Conservation (phyloP, 2,329 filamentous ascomycete species). For the Fusarium mangiferae region DNA sequence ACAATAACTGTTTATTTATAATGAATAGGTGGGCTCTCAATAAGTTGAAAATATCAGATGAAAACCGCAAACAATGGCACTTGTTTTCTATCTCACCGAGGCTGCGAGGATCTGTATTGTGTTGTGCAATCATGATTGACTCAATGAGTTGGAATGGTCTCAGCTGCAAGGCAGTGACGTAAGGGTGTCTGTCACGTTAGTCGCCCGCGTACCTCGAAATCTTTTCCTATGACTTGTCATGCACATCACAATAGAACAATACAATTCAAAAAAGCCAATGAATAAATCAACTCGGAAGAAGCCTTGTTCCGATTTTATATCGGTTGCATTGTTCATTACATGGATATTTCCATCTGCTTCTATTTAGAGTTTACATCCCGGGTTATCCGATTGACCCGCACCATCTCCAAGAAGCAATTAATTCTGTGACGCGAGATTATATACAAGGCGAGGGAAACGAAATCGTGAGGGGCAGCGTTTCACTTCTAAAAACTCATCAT, state of each 20-base stretch:
- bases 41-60: background rate
- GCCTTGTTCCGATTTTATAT: background rate
- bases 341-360: background rate
- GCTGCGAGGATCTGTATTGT: too few relatives aligned
- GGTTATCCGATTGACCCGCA: constrained; percentile 16
- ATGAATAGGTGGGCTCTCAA: background rate
- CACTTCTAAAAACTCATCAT: background rate
- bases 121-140: background rate
- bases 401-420: constrained; percentile 33
- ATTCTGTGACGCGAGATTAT: constrained; percentile 12
- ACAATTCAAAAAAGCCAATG: background rate
- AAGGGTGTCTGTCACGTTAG: background rate
- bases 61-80: background rate
- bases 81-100: background rate
- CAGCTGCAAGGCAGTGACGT: background rate
- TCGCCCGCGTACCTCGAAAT: background rate
- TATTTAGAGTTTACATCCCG: background rate
- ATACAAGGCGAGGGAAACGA: background rate
- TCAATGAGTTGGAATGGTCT: background rate
- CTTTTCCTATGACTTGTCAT: background rate
- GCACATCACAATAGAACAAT: background rate
- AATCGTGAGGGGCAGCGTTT: background rate
- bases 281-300: background rate
- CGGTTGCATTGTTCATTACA: background rate
- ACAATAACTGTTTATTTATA: too few relatives aligned